Conservation (phyloP, 371 early-diverging fungal species). For the Modicella reniformis region DNA sequence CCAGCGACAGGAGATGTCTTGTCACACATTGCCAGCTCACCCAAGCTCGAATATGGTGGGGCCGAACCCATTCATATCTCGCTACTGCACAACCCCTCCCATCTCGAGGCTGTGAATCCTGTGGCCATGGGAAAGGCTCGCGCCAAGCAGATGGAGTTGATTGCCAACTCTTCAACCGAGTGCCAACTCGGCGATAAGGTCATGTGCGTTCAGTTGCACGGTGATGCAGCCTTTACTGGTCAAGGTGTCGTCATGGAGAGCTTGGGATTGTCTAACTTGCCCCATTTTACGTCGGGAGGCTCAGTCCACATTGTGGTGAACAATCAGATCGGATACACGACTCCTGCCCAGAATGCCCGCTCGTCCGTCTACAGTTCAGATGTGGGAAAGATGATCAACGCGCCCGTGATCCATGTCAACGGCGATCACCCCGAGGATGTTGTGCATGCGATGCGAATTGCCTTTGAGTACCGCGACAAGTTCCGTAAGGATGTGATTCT, state of each 20-base stretch:
- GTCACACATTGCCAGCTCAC: slow-evolving; percentile 83
- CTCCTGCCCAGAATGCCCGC: slow-evolving; percentile 90
- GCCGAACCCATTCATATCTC: slow-evolving; percentile 77
- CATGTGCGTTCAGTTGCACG: slow-evolving; percentile 93
- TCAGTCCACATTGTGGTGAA: slow-evolving; percentile 96
- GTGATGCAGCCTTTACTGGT: slow-evolving; percentile 91
- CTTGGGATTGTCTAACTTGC: slow-evolving; percentile 90
- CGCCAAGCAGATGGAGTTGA: slow-evolving; percentile 88
- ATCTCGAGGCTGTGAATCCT: slow-evolving; percentile 94
- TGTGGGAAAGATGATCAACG: slow-evolving; percentile 93
- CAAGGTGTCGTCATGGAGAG: slow-evolving; percentile 96
- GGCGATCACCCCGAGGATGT: slow-evolving; percentile 96
- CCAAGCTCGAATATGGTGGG: slow-evolving; percentile 75
- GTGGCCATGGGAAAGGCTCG: slow-evolving; percentile 94
- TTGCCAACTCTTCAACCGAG: slow-evolving; percentile 68
- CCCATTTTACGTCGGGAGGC: slow-evolving; percentile 93
- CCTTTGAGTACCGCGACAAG: slow-evolving; percentile 89
- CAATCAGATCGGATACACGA: slow-evolving; percentile 97
- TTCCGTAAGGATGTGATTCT: slow-evolving; percentile 93
- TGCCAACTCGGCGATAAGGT: slow-evolving; percentile 90
- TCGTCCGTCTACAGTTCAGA: slow-evolving; percentile 92
- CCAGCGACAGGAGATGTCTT: slow-evolving; percentile 92
- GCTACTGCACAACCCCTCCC: slow-evolving; percentile 93
- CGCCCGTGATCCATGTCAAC: slow-evolving; percentile 96
- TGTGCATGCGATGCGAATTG: slow-evolving; percentile 82